Base-by-base conservation (phyloP, 108 stramenopile species). In the Conticribra guillardii region DNA sequence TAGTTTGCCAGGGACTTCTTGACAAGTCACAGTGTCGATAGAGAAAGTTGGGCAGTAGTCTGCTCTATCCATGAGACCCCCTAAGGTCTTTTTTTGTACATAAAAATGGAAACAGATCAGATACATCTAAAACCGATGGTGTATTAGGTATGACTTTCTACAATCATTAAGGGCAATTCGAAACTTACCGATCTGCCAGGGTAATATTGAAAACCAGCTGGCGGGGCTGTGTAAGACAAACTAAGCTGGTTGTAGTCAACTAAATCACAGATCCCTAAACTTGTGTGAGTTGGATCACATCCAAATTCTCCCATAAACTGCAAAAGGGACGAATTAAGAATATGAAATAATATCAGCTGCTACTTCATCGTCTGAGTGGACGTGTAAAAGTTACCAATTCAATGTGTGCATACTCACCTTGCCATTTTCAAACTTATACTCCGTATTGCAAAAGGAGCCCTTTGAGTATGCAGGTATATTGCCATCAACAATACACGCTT, bases 401-500 rank as follows among this genome's bases (percentile, higher is more conserved):
- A 7, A 44, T 44, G 14, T 14, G 7, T 14, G 9, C 14, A 11
- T 7, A 44, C 7, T 11, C 41, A 44, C 41, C 7, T 21, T 51
- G 16, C 18, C 50, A 51, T 19, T 19, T 4, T 21, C 16, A 19
- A 57, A 23, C 27, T 29, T 57, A 8, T 57, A 51, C 18, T 27
- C 14, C 15, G 56, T 17, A 23, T 41, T 61, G 21, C 60, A 61
- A 45, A 61, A 61, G 4, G 41, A 30, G 14, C 60, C 60, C 22
- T 37, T 44, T 8, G 19, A 22, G 18, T 45, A 61, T 26, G 9
- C 16, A n/a, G 60, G 60, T n/a, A 61, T 61, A n/a, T 61, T 8
- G 11, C 60, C 60, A 61, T 61, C 30, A 44, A 66, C 27, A 28
- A 66, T 66, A 24, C 64, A 66, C 5, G 14, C 49, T 15, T 54